Evolutionary conservation across 2,329 filamentous ascomycete species (phyloP), one percentile per base, ranked within the genome.

Genomic region (Aspergillus luchuensis): DNA sequence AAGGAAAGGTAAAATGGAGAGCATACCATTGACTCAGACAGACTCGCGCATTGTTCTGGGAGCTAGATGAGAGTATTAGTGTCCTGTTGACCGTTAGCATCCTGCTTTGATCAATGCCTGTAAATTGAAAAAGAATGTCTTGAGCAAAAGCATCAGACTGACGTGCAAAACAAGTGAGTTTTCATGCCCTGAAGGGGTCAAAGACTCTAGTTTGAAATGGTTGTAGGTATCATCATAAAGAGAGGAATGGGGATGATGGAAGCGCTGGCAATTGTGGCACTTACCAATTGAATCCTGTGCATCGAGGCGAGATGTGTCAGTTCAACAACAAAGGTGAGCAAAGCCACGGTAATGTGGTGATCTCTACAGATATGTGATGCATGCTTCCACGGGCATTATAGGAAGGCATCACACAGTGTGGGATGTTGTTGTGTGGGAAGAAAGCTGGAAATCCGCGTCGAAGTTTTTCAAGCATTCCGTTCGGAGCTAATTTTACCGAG

Each of bases 201-300:
- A 95, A 96, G 91, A 96, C 91, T 96, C 91, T 96, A 96, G 91
- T 93, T 93, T 84, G 79, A 81, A 88, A 71, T 69, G 89, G 90
- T 92, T 89, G 81, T 82, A 77, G 78, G 80, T 92, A 88, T 93
- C 91, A 94, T 94, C 91, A 92, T 75, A 76, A 33, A 79, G 66
- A 57, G 41, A 79, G 81, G 74, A 67, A 64, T 63, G 48, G 59
- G 55, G 25, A 57, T 45, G 52, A 36, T 36, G 45, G 23, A 53
- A 55, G 25, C 36, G 53, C 48, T 47, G 13, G 33, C 36, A 38
- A 36, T 11, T 57, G 55, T 17, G n/a, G 39, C 47, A 66, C 74
- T 74, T 71, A 76, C 74, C 74, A 70, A 52, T 30, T 52, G 10
- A 23, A 39, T 36, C 45, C 30, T 53, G 23, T 39, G 41, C 53